Evolutionary conservation across 768 basidiomycete species (phyloP).

Genomic region (Aureoboletus auriporus): DNA sequence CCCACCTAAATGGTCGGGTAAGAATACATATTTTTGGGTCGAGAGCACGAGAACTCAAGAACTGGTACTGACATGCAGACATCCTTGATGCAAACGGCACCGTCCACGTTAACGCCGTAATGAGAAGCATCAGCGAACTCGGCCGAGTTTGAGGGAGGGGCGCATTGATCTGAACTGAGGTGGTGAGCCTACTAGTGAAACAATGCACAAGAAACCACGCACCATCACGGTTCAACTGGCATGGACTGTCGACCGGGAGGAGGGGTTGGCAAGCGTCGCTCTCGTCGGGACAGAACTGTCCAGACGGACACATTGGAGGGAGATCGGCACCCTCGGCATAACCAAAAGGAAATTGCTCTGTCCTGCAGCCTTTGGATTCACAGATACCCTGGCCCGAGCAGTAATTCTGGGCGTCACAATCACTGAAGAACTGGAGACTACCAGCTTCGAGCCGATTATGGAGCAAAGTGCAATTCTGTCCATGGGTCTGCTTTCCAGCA

Average conservation of each 20-base stretch:
- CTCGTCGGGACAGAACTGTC: conserved; percentile 84
- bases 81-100: conserved; percentile 79
- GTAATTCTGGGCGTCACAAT: conserved; percentile 70
- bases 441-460: conserved; percentile 69
- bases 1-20: conserved; percentile 49
- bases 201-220: background rate
- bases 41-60: background rate
- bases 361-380: conserved; percentile 63
- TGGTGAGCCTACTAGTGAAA: background rate
- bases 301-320: conserved; percentile 57
- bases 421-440: conserved; percentile 76
- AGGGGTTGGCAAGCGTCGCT: conserved; percentile 61
- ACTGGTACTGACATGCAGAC: conserved; percentile 64
- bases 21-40: background rate
- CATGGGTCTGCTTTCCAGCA: conserved; percentile 46
- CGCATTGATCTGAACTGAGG: conserved; percentile 65
- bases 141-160: conserved; percentile 58
- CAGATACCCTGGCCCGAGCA: conserved; percentile 59
- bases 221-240: conserved; percentile 90
- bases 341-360: conserved; percentile 75
- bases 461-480: conserved; percentile 44
- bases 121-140: conserved; percentile 62
- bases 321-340: conserved; percentile 43
- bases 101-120: conserved; percentile 72
- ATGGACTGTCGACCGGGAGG: conserved; percentile 58